Evolutionary conservation across 345 rosid genomes (phyloP).

Genomic region (Heritiera littoralis): DNA sequence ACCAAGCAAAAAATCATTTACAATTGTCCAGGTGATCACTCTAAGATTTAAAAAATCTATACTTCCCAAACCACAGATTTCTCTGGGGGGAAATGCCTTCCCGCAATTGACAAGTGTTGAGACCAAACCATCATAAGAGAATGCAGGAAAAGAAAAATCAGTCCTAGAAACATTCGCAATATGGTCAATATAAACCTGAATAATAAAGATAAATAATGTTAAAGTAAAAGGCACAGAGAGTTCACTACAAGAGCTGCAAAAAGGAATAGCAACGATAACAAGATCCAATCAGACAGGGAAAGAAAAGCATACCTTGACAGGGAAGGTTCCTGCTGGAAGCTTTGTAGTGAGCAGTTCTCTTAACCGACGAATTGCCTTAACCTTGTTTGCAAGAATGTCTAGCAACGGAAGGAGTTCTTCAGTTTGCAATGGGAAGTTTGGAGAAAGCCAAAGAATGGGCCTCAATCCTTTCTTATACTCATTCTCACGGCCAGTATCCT

Average conservation of each 20-base stretch:
- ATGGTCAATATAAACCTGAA: background rate
- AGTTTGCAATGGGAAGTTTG: slow-evolving; percentile 80
- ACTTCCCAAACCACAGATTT: background rate
- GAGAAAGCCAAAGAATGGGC: slow-evolving; percentile 94
- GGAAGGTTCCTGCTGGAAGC: slow-evolving; percentile 92
- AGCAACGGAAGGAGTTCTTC: slow-evolving; percentile 96
- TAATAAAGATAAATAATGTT: background rate
- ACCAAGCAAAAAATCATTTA: background rate
- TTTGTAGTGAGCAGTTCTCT: slow-evolving; percentile 94
- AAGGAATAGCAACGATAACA: background rate
- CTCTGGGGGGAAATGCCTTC: background rate
- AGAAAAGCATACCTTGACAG: slow-evolving; percentile 70
- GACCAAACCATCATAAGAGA: background rate
- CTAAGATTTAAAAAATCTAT: background rate
- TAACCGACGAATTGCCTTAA: slow-evolving; percentile 93
- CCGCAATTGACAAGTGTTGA: background rate
- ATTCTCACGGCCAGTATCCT: slow-evolving; percentile 68
- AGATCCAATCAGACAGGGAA: slow-evolving; percentile 3
- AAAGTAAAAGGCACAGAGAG: background rate
- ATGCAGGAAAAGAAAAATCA: background rate
- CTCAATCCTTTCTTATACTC: slow-evolving; percentile 93
- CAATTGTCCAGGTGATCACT: background rate
- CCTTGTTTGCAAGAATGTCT: slow-evolving; percentile 97
- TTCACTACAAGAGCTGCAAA: background rate
- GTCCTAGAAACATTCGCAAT: background rate